These are phyloP conservation scores for Colletotrichum cereale DNA, from an alignment of 2,329 filamentous ascomycete species.

Conservation along the genomic window DNA sequence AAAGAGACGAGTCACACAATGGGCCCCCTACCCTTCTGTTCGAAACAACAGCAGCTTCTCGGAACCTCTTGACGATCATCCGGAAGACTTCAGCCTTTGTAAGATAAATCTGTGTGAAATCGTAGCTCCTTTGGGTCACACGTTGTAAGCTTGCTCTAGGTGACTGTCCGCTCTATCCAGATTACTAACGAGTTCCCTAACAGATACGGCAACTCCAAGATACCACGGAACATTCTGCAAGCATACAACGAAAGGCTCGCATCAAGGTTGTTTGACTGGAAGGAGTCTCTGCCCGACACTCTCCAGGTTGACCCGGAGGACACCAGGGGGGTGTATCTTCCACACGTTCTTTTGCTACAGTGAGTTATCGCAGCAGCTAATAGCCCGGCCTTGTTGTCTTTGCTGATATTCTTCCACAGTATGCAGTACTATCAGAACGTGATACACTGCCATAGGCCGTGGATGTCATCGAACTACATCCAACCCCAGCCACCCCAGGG, in stretches of 20 bases:
- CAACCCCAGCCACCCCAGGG: constrained; percentile 42
- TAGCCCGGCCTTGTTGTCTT: background rate
- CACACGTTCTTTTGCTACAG: constrained; percentile 45
- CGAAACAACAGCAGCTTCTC: background rate
- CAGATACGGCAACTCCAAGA: constrained; percentile 43
- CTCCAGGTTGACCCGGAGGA: constrained; percentile 43
- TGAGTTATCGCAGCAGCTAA: constrained; percentile 4
- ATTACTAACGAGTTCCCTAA: rapidly evolving
- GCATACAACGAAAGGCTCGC: constrained; percentile 41
- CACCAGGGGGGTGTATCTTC: constrained; percentile 39
- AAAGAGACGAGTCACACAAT: background rate
- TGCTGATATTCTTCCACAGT: constrained; percentile 20
- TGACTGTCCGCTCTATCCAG: background rate
- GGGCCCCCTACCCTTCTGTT: constrained; percentile 12
- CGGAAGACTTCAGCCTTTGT: background rate
- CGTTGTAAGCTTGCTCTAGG: constrained; percentile 39
- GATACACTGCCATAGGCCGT: constrained; percentile 45
- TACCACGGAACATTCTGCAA: constrained; percentile 36
- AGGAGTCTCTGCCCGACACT: constrained; percentile 38
- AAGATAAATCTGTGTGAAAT: constrained; percentile 41
- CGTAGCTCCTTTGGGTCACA: constrained; percentile 44
- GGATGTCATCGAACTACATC: constrained; percentile 45
- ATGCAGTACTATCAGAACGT: constrained; percentile 47
- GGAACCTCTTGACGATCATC: background rate
- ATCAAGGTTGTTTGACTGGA: constrained; percentile 42